Conservation (phyloP, 176 grass and related monocot genomes). For the Zea luxurians region DNA sequence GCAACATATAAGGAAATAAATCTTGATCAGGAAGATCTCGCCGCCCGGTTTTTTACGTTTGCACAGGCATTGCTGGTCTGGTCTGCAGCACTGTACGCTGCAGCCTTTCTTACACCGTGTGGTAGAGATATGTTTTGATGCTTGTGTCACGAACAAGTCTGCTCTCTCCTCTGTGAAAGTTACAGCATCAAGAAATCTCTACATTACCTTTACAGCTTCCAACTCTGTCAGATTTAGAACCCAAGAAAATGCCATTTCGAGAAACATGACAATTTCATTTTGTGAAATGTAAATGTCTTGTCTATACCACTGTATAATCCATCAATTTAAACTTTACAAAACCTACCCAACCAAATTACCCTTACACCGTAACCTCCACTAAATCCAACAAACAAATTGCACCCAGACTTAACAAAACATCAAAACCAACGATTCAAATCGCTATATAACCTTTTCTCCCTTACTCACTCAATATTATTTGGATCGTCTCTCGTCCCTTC, state of each 20-base stretch:
- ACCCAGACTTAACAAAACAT: too few species aligned
- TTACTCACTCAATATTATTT: too few species aligned
- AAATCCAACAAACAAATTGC: too few species aligned
- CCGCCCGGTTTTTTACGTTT: not conserved
- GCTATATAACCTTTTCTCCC: too few species aligned
- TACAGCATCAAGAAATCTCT: slow-evolving; percentile 50
- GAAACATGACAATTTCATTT: slow-evolving; percentile 11
- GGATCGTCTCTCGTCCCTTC: too few species aligned
- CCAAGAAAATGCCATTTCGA: slow-evolving; percentile 33
- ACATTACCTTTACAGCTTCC: slow-evolving; percentile 25
- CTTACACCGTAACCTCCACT: too few species aligned
- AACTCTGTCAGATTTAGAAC: slow-evolving; percentile 39
- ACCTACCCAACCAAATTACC: too few species aligned
- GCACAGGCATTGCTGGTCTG: not conserved
- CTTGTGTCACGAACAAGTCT: slow-evolving; percentile 62
- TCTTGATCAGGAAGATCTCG: slow-evolving; percentile 4
- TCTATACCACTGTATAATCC: too few species aligned
- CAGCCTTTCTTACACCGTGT: slow-evolving; percentile 42
- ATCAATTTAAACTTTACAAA: too few species aligned
- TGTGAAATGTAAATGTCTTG: not conserved
- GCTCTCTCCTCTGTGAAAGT: slow-evolving; percentile 38
- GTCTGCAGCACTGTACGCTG: slow-evolving; percentile 8
- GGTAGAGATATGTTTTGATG: slow-evolving; percentile 58
- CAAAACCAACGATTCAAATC: too few species aligned
- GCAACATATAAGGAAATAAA: not conserved